Base-by-base conservation (phyloP, 306 rosid species). In the Glycine soja region DNA sequence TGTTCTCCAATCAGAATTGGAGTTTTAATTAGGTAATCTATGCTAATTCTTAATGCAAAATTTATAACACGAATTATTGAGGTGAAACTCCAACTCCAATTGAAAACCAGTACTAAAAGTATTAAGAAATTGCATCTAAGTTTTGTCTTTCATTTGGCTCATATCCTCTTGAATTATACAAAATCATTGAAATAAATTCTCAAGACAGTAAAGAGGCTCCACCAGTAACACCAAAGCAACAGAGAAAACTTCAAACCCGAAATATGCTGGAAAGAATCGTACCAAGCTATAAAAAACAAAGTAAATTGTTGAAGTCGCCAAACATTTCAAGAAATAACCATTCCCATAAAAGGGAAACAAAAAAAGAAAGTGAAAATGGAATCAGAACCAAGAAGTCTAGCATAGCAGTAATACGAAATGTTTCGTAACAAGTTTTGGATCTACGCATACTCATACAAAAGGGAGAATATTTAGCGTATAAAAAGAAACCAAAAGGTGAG, bases 401-500 rank as follows among this genome's bases (percentile, higher is more conserved):
- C 40, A 58, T 15, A 61, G 53, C 40, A 63, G 50, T 13, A 13
- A 76, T 47, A 61, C 45, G 32, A 71, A 52, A 54, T 19, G 65
- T 7, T 24, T 9, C 42, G 15, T 45, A 59, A 6, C 74, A 72
- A 72, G 34, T 43, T 43, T 18, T 53, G 12, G 63, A 81, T 74
- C 80, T 45, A 66, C 13, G 8, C 51, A 64, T 8, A 72, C 24
- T 3, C 65, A 56, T 2, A 57, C 5, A 57, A 57, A 36, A 66
- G 18, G 38, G 24, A 15, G 46, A 66, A 81, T 18, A 12, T 19
- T 19, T 19, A n/a, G 14, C 16, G 36, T 10, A 50, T 14, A 71
- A 67, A 83, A 30, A 7, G 18, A 38, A 62, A 77, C 24, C 57
- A 62, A 53, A 77, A 53, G 75, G 38, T 6, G n/a, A 18, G 62